Percentiles rank a stretch among this genome's conserved stretches.
phyloP scores from a whole-genome alignment of 2,329 filamentous ascomycete species.

The Apiospora pterosperma region DNA sequence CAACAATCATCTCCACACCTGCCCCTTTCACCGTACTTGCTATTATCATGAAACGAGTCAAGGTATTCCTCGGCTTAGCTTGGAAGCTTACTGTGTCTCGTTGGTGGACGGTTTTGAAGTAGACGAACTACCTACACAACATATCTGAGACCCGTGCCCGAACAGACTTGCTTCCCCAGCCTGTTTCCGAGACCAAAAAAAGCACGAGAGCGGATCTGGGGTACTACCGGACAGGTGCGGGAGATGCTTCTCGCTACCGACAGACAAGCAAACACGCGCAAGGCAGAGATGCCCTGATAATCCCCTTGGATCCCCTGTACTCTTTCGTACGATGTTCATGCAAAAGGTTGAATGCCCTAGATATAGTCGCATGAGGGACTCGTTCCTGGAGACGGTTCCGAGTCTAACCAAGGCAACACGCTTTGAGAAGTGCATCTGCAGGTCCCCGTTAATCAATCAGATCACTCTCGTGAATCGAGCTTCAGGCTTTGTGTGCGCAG shows the following conservation, averaged over 20 bases:
- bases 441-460: neutral
- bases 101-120: neutral
- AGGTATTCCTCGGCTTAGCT: neutral
- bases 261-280: neutral
- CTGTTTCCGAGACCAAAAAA: neutral
- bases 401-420: neutral
- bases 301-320: neutral
- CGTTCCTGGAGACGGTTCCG: neutral
- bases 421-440: neutral
- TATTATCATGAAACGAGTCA: neutral
- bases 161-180: neutral
- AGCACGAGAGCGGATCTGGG: slow-evolving; percentile 1
- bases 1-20: neutral
- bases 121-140: neutral
- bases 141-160: neutral
- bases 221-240: neutral
- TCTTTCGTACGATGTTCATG: neutral
- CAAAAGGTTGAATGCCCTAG: neutral
- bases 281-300: neutral
- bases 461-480: neutral
- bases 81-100: neutral
- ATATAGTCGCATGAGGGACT: neutral
- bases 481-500: neutral
- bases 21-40: neutral
- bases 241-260: neutral